These are phyloP conservation scores for Selaginella moellendorffii DNA, from an alignment of 75 land plant genomes.

Conservation along the genomic window DNA sequence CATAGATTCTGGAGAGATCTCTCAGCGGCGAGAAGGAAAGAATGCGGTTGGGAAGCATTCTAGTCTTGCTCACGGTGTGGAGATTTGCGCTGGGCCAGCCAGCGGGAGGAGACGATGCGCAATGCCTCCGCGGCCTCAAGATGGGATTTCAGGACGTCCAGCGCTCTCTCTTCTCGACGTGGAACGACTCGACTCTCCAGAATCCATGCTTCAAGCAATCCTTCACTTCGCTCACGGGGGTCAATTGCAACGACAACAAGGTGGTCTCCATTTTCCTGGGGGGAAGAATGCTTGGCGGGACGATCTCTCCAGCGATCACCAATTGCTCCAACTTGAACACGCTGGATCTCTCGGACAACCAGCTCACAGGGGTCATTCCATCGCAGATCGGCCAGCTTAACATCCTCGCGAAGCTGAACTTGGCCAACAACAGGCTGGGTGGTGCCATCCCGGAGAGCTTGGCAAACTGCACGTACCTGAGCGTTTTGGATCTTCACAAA, in stretches of 20 bases:
- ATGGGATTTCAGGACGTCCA: not conserved
- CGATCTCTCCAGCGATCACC: conserved; percentile 52
- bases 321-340: conserved; percentile 53
- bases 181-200: not conserved
- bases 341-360: not conserved
- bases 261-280: conserved; percentile 28
- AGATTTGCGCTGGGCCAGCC: not conserved
- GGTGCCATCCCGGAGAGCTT: conserved; percentile 22
- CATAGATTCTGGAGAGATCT: too few relatives aligned
- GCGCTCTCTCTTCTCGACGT: not conserved
- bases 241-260: not conserved
- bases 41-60: too few relatives aligned
- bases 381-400: not conserved
- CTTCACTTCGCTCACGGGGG: not conserved
- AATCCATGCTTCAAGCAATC: not conserved
- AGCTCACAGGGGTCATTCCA: not conserved
- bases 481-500: conserved; percentile 51
- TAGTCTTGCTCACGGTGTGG: too few relatives aligned
- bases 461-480: conserved; percentile 48
- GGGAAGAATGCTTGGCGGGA: conserved; percentile 37
- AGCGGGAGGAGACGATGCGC: not conserved
- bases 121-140: not conserved
- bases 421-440: not conserved
- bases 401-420: not conserved
- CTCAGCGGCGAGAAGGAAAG: too few relatives aligned